A percentile compares a stretch with the other conserved stretches of the same genome.
Evolutionary conservation across 2,329 filamentous ascomycete species (phyloP).

Genomic region (Ophiosphaerella herpotricha): DNA sequence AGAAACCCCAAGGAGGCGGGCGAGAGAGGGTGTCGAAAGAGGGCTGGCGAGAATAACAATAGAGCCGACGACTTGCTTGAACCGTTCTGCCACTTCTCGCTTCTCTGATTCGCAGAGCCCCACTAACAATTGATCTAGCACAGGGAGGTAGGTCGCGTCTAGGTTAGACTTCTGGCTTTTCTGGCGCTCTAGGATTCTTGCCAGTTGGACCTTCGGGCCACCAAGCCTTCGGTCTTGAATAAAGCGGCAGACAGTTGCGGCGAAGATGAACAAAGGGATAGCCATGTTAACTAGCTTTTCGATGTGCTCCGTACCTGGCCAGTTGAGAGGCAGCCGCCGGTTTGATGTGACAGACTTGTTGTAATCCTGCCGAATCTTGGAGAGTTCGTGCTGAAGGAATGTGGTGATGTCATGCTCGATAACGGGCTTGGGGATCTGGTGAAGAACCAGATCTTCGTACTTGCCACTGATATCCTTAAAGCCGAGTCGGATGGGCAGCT

Average conservation of each 20-base stretch:
- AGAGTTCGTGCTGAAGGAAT: neutral
- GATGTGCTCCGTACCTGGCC: slow-evolving; percentile 5
- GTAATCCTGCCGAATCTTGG: neutral
- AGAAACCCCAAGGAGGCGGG: too few relatives aligned
- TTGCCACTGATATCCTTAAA: slow-evolving; percentile 8
- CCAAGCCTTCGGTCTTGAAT: slow-evolving; percentile 4
- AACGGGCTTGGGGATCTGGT: slow-evolving; percentile 1
- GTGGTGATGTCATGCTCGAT: neutral
- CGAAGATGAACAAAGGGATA: slow-evolving; percentile 38
- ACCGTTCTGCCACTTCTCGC: too few relatives aligned
- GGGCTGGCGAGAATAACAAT: too few relatives aligned
- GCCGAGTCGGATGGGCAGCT: slow-evolving; percentile 12
- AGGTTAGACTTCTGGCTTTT: neutral
- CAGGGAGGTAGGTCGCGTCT: slow-evolving; percentile 12
- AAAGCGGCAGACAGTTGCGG: slow-evolving; percentile 20
- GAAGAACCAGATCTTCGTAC: slow-evolving; percentile 9
- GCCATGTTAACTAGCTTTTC: slow-evolving; percentile 25
- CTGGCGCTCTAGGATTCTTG: neutral
- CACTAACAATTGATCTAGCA: slow-evolving; percentile 5
- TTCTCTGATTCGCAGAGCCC: too few relatives aligned
- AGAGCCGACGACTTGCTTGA: too few relatives aligned
- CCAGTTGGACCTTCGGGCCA: slow-evolving; percentile 3
- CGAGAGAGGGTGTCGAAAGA: too few relatives aligned
- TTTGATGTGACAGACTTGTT: neutral
- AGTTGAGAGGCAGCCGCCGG: neutral